These are phyloP conservation scores for Petasospora rhodanensis DNA, from an alignment of 1,139 yeast genomes.

Conservation along the genomic window DNA sequence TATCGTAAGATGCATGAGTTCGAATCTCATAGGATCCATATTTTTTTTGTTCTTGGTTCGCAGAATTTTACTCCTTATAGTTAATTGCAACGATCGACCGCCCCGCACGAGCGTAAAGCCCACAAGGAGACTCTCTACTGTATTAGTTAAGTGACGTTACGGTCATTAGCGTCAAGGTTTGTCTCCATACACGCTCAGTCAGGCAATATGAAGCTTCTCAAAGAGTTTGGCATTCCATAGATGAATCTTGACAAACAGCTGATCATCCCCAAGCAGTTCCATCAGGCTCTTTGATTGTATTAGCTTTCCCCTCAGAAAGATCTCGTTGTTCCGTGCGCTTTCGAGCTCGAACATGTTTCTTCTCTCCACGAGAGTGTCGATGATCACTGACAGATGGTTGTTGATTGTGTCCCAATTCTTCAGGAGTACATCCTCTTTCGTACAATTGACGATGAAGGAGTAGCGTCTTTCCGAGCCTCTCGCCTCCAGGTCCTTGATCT, in stretches of 20 bases:
- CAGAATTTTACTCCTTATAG: too few relatives aligned
- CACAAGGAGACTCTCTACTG: too few relatives aligned
- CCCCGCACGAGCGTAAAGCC: too few relatives aligned
- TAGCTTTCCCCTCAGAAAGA: constrained; percentile 43
- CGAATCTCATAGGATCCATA: too few relatives aligned
- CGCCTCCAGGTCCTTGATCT: constrained; percentile 63
- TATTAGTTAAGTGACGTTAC: too few relatives aligned
- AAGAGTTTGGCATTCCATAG: constrained; percentile 55
- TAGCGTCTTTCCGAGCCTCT: constrained; percentile 78
- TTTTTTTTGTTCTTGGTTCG: too few relatives aligned
- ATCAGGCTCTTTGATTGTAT: constrained; percentile 53
- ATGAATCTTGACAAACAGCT: constrained; percentile 61
- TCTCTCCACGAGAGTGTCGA: constrained; percentile 42
- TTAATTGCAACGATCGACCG: too few relatives aligned
- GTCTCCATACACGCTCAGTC: too few relatives aligned
- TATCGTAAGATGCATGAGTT: too few relatives aligned
- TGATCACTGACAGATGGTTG: constrained; percentile 47
- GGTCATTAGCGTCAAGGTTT: too few relatives aligned
- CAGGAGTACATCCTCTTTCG: constrained; percentile 48
- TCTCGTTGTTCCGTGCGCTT: constrained; percentile 32
- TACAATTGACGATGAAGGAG: constrained; percentile 58
- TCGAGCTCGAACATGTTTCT: constrained; percentile 34
- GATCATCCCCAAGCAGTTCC: constrained; percentile 55
- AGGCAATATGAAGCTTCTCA: too few relatives aligned
- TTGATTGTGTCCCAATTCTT: constrained; percentile 55